These are phyloP conservation scores for Malus hybrid DNA, from an alignment of 331 rosid genomes.

Conservation along the genomic window DNA sequence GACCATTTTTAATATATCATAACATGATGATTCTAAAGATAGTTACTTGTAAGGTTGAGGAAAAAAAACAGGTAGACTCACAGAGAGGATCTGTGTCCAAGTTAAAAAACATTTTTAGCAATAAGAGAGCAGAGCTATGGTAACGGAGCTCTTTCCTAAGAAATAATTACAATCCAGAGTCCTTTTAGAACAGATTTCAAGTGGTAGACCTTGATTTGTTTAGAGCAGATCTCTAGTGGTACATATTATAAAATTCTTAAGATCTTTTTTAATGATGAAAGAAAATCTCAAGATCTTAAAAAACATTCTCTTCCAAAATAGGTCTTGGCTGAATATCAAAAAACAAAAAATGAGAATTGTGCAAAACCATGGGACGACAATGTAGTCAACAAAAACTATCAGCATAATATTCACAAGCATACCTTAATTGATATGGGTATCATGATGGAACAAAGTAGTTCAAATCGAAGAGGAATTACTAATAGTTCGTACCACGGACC, in stretches of 20 bases:
- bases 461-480: constrained; percentile 94
- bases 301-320: neutral
- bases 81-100: neutral
- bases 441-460: constrained; percentile 98
- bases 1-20: neutral
- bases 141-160: too few species aligned
- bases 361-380: neutral
- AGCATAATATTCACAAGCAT: constrained; percentile 18
- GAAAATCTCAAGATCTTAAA: neutral
- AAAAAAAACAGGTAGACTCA: neutral
- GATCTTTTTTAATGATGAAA: neutral
- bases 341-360: neutral
- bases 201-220: too few species aligned
- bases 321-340: neutral
- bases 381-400: neutral
- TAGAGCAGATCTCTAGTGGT: too few species aligned
- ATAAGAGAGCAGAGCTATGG: neutral
- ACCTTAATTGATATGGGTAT: constrained; percentile 99
- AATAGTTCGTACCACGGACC: constrained; percentile 94
- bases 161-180: too few species aligned
- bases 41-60: neutral
- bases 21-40: neutral
- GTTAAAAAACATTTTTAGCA: neutral
- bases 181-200: too few species aligned
- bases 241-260: neutral